Evolutionary conservation across 2,329 filamentous ascomycete genomes (phyloP).

Genomic region (Magnaporthiopsis incrustans): DNA sequence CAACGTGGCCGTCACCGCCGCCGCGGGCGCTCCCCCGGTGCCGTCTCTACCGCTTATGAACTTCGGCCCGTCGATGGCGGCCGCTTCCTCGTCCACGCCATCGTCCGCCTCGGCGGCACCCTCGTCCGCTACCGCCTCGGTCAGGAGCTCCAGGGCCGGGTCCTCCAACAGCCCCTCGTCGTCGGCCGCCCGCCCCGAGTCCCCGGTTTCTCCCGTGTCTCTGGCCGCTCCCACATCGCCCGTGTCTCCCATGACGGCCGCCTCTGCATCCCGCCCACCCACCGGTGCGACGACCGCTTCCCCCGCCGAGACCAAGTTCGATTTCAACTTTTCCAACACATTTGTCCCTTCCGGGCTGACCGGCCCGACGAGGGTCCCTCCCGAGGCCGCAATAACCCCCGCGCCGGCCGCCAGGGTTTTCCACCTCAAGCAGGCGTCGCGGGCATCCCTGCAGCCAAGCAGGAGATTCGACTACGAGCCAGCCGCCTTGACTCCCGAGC

Average conservation of each 20-base stretch:
- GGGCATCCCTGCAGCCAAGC: background rate
- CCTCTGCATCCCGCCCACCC: background rate
- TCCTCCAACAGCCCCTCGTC: background rate
- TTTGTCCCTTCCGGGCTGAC: too few species aligned
- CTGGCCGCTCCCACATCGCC: background rate
- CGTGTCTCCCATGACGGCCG: background rate
- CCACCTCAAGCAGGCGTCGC: background rate
- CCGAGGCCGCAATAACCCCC: background rate
- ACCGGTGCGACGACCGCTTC: background rate
- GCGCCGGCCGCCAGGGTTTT: background rate
- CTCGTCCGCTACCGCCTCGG: conserved; percentile 1
- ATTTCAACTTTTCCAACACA: conserved; percentile 9
- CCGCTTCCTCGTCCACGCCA: background rate
- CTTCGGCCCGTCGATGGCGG: background rate
- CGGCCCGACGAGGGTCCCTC: background rate
- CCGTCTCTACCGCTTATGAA: conserved; percentile 8
- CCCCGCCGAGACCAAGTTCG: background rate
- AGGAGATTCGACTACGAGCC: background rate
- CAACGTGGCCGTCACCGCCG: background rate
- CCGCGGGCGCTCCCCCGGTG: conserved; percentile 15
- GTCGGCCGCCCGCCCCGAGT: background rate
- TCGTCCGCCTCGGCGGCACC: background rate
- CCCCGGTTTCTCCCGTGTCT: background rate
- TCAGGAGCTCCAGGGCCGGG: background rate
- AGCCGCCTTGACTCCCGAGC: background rate